A percentile compares a stretch with the other conserved stretches of the same genome.
Evolutionary conservation across 108 stramenopile genomes (phyloP).

Genomic region (Ochromonas danica): DNA sequence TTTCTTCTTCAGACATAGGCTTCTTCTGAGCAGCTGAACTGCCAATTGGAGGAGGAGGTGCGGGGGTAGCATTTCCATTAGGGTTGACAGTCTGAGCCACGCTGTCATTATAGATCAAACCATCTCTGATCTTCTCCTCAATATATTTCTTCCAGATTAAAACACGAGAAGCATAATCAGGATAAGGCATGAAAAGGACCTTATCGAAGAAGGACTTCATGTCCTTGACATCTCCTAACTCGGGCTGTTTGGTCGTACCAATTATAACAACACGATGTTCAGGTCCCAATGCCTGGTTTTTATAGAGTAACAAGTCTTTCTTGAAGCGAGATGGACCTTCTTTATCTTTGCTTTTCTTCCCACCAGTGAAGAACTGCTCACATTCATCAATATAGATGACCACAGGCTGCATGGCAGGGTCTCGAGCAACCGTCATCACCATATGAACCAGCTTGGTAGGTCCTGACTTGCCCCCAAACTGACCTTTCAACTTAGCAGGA

Average conservation of each 20-base stretch:
- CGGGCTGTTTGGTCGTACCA: slow-evolving; percentile 66
- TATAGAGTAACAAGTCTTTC: slow-evolving; percentile 72
- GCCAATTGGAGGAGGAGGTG: neutral
- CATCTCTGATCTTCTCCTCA: neutral
- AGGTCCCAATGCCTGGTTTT: slow-evolving; percentile 64
- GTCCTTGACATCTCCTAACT: slow-evolving; percentile 62
- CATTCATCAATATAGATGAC: slow-evolving; percentile 75
- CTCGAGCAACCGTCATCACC: slow-evolving; percentile 72
- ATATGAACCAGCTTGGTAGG: slow-evolving; percentile 72
- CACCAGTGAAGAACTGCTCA: slow-evolving; percentile 63
- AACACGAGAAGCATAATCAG: slow-evolving; percentile 64
- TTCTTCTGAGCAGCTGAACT: neutral
- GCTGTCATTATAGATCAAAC: neutral
- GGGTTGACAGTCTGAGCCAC: neutral
- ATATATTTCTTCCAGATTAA: slow-evolving; percentile 66
- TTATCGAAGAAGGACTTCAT: slow-evolving; percentile 69
- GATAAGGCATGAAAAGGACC: slow-evolving; percentile 66
- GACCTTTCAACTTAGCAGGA: slow-evolving; percentile 56
- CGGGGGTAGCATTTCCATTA: neutral
- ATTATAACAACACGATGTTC: slow-evolving; percentile 71
- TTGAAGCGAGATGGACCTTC: slow-evolving; percentile 62
- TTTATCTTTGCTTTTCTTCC: slow-evolving; percentile 53
- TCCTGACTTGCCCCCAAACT: slow-evolving; percentile 64
- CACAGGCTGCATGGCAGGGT: slow-evolving; percentile 66
- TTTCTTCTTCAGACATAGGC: slow-evolving; percentile 3